A percentile compares a stretch with the other conserved stretches of the same genome.
phyloP scores from a whole-genome alignment of 768 basidiomycete species.

The Gloeostereum incarnatum region DNA sequence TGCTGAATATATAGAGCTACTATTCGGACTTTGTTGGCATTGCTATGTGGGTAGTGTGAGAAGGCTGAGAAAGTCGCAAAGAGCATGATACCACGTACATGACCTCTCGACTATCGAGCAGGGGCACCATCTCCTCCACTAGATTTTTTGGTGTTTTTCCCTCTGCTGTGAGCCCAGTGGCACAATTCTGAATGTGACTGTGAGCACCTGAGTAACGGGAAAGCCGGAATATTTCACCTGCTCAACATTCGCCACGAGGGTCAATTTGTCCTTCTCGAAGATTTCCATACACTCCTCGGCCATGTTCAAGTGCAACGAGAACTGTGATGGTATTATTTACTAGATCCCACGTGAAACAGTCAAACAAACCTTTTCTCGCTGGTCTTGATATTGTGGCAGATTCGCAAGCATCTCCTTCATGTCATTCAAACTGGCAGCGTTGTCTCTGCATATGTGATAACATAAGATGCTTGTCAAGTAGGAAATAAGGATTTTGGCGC shows the following conservation, averaged over 20 bases:
- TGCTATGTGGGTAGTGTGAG: slow-evolving; percentile 32
- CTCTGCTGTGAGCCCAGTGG: slow-evolving; percentile 85
- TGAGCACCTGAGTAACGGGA: slow-evolving; percentile 1
- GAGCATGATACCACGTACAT: slow-evolving; percentile 37
- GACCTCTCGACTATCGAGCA: slow-evolving; percentile 81
- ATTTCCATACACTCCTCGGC: slow-evolving; percentile 95
- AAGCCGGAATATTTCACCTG: slow-evolving; percentile 40
- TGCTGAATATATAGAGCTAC: slow-evolving; percentile 92
- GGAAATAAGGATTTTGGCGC: slow-evolving; percentile 12
- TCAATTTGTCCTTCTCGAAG: slow-evolving; percentile 83
- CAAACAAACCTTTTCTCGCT: slow-evolving; percentile 73
- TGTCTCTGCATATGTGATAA: slow-evolving; percentile 44
- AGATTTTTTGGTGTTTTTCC: slow-evolving; percentile 92
- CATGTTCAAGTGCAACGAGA: slow-evolving; percentile 95
- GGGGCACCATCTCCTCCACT: slow-evolving; percentile 98
- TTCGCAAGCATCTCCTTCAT: slow-evolving; percentile 99
- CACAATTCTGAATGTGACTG: slow-evolving; percentile 57
- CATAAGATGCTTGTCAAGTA: slow-evolving; percentile 3
- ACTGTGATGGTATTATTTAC: slow-evolving; percentile 36
- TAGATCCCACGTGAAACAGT: slow-evolving; percentile 1
- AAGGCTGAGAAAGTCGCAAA: not conserved
- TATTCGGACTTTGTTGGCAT: slow-evolving; percentile 89
- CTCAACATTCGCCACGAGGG: slow-evolving; percentile 80
- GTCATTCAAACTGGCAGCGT: slow-evolving; percentile 84
- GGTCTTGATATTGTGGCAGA: slow-evolving; percentile 90